Percentiles rank a stretch among this genome's conserved stretches.
phyloP scores from a whole-genome alignment of 441 rosid species.

The Erodium texanum region DNA sequence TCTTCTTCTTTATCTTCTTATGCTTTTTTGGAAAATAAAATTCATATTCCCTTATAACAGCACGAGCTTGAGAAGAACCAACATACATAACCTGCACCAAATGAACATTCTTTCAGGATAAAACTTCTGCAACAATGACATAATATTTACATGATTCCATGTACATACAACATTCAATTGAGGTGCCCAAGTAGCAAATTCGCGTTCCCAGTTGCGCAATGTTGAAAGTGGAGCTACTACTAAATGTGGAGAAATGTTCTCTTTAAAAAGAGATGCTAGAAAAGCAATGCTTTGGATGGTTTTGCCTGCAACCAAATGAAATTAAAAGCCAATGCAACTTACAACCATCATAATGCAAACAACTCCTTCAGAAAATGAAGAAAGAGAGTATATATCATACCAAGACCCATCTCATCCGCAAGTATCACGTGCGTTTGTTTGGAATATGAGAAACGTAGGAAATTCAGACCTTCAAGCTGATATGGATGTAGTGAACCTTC shows the following conservation, averaged over 20 bases:
- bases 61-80: conserved; percentile 82
- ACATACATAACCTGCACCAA: conserved; percentile 83
- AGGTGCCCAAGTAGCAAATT: conserved; percentile 97
- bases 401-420: conserved; percentile 99
- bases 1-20: conserved; percentile 76
- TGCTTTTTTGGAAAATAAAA: conserved; percentile 70
- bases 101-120: conserved; percentile 13
- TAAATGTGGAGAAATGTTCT: conserved; percentile 58
- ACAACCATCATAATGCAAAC: conserved; percentile 16
- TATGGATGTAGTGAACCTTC: conserved; percentile 94
- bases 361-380: conserved; percentile 2
- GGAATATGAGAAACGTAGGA: conserved; percentile 92
- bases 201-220: conserved; percentile 94
- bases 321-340: conserved; percentile 11
- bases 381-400: conserved; percentile 29
- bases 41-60: conserved; percentile 85
- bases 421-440: conserved; percentile 96
- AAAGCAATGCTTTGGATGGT: conserved; percentile 98
- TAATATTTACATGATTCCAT: not conserved
- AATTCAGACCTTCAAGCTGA: conserved; percentile 96
- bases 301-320: conserved; percentile 55
- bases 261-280: conserved; percentile 85
- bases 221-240: conserved; percentile 99
- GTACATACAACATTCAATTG: conserved; percentile 92
- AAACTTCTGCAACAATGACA: not conserved